These are phyloP conservation scores for Arthrinium puccinioides DNA, from an alignment of 2,329 filamentous ascomycete genomes.

Conservation along the genomic window DNA sequence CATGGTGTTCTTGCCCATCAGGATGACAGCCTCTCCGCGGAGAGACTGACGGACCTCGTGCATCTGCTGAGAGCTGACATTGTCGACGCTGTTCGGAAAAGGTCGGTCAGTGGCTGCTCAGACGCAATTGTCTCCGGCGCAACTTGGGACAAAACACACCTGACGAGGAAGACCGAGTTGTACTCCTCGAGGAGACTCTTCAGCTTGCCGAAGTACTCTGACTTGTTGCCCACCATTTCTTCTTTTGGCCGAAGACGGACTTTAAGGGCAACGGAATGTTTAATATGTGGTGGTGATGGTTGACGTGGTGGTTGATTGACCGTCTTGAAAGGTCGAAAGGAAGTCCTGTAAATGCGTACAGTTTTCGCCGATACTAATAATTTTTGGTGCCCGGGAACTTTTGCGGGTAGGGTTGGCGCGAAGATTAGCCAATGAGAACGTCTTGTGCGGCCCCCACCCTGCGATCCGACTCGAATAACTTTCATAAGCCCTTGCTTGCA, in stretches of 20 bases:
- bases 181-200: constrained; percentile 95
- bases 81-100: constrained; percentile 58
- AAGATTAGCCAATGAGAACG: too few relatives aligned
- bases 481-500: too few relatives aligned
- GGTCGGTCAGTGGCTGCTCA: too few relatives aligned
- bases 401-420: too few relatives aligned
- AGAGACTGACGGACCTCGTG: constrained; percentile 96
- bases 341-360: too few relatives aligned
- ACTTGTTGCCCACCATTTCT: constrained; percentile 98
- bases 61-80: constrained; percentile 99
- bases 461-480: too few relatives aligned
- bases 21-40: constrained; percentile 84
- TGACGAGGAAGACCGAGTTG: constrained; percentile 95
- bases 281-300: too few relatives aligned
- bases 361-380: too few relatives aligned
- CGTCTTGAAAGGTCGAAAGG: too few relatives aligned
- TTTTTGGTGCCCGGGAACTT: too few relatives aligned
- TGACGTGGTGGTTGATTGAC: too few relatives aligned
- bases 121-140: neutral
- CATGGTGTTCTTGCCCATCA: constrained; percentile 99
- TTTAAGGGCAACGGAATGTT: constrained; percentile 8
- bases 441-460: too few relatives aligned
- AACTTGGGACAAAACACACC: constrained; percentile 20
- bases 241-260: constrained; percentile 51
- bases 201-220: constrained; percentile 99